Evolutionary conservation across 2,329 filamentous ascomycete genomes (phyloP), one percentile per base, ranked within the genome.

Genomic region (Paramyrothecium sp.): DNA sequence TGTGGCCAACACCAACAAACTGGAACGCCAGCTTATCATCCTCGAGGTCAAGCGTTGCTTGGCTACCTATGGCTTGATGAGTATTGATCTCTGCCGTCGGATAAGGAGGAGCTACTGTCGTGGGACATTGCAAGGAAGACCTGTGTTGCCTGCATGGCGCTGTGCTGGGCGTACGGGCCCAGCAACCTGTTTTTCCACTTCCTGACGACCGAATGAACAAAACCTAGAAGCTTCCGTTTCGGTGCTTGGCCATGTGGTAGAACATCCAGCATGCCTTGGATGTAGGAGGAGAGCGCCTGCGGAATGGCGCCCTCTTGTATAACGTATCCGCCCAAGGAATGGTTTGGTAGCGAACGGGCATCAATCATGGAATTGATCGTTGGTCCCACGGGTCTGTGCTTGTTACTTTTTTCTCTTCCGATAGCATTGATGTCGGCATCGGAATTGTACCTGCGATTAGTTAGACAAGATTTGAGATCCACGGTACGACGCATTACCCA

Each of bases 111-210:
- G 73, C 66, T 73, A 75, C 80, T 85, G 62, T 89, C 86, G 63
- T 89, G 86, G 2, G 82, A 84, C 85, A 89, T 88, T 65, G 89
- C 78, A 3, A 90, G 75, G 66, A 88, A 89, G 0, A 86, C 78
- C 57, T 87, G 82, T 0, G 85, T 89, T 57, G 74, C 81, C 66
- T 83, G 80, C 20, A 88, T 71, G 19, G 84, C 83, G 0, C 86
- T 83, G 7, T 77, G 74, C 7, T 74, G 73, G 54, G 73, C 78
- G 61, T 87, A 87, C 0, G 86, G 84, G 0, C 86, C 86, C 0
- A 87, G 67, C 46, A 87, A 73, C n/a, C 78, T 71, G 67, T 81
- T 30, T 84, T 30, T 81, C 81, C 47, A 67, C 10, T 10, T 30
- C 10, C 26, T 4, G 10, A 10, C 10, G 10, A 30, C 10, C 26